Evolutionary conservation across 305 asterid genomes (phyloP).

Genomic region (Fraxinus albicans): DNA sequence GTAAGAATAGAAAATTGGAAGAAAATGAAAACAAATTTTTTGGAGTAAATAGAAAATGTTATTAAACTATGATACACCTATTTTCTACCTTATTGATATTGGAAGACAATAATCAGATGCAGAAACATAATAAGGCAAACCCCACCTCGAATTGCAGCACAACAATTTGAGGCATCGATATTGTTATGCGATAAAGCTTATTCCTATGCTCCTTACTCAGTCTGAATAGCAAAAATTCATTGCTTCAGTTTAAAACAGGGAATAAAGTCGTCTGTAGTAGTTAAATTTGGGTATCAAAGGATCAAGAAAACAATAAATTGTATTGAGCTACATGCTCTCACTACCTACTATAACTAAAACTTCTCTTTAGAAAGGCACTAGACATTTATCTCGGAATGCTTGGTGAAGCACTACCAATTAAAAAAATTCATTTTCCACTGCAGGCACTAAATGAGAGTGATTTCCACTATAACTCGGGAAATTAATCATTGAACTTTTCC

Average conservation of each 20-base stretch:
- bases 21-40: background rate
- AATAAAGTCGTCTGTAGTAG: background rate
- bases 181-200: background rate
- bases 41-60: background rate
- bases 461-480: constrained; percentile 9
- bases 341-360: background rate
- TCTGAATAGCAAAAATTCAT: background rate
- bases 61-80: background rate
- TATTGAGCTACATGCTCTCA: constrained; percentile 1
- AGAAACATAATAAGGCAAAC: constrained; percentile 1
- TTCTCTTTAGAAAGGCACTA: background rate
- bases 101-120: constrained; percentile 13
- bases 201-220: background rate
- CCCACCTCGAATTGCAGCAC: constrained; percentile 1
- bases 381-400: background rate
- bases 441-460: constrained; percentile 11
- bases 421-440: background rate
- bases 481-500: background rate
- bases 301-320: background rate
- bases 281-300: constrained; percentile 1
- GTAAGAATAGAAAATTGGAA: background rate
- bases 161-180: background rate
- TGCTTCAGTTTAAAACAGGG: background rate
- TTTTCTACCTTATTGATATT: background rate
- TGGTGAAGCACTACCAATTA: constrained; percentile 12